Percentiles rank a stretch among this genome's conserved stretches.
Evolutionary conservation across 2,329 filamentous ascomycete genomes (phyloP).

Genomic region (Neodidymelliopsis sp.): DNA sequence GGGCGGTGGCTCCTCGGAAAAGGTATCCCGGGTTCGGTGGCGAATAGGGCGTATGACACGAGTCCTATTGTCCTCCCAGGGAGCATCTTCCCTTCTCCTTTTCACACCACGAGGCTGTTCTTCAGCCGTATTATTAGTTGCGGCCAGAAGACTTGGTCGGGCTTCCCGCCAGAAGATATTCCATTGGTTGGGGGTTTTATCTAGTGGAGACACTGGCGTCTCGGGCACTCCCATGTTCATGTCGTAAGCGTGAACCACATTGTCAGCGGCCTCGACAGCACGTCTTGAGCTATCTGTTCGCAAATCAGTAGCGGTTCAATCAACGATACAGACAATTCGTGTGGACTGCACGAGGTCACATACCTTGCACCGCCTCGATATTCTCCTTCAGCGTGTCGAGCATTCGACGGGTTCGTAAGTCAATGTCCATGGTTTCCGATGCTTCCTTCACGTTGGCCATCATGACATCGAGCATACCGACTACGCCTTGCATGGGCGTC

Average conservation of each 20-base stretch:
- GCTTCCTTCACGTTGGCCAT: conserved; percentile 74
- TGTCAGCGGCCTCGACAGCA: conserved; percentile 76
- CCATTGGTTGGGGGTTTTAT: conserved; percentile 38
- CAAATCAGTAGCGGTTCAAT: conserved; percentile 16
- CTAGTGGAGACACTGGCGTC: conserved; percentile 58
- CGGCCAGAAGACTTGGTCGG: conserved; percentile 54
- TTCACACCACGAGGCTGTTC: conserved; percentile 53
- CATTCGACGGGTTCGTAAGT: conserved; percentile 60
- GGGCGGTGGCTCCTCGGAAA: conserved; percentile 39
- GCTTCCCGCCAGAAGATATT: conserved; percentile 45
- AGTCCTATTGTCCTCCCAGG: conserved; percentile 36
- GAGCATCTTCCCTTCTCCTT: conserved; percentile 51
- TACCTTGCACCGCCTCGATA: conserved; percentile 74
- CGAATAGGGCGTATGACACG: conserved; percentile 36
- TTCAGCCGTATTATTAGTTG: conserved; percentile 52
- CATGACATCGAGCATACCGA: conserved; percentile 80
- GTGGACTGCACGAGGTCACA: conserved; percentile 45
- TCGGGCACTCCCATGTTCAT: conserved; percentile 79
- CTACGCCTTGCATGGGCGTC: conserved; percentile 78
- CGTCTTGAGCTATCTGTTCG: conserved; percentile 70
- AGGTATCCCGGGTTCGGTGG: conserved; percentile 36
- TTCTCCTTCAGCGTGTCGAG: conserved; percentile 71
- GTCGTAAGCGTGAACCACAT: conserved; percentile 78
- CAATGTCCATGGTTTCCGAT: conserved; percentile 62
- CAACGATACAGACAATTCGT: too few relatives aligned